These are phyloP conservation scores for Elaeis oleifera DNA, from an alignment of 202 grass and related monocot genomes.

Conservation along the genomic window DNA sequence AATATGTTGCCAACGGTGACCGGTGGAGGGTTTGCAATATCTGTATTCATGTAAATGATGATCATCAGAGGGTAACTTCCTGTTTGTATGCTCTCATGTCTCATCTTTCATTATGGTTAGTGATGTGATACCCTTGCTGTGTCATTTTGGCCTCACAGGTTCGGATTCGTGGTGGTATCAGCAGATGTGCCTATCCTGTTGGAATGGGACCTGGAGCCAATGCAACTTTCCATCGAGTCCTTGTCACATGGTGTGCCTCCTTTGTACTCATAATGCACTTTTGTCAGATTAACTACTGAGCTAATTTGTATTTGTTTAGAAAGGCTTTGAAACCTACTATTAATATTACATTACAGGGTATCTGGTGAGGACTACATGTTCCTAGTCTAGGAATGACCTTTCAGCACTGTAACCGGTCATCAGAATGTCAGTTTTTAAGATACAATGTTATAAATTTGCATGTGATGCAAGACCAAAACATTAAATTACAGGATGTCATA, in stretches of 20 bases:
- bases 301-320: too few relatives aligned
- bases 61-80: constrained; percentile 55
- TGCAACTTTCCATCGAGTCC: constrained; percentile 65
- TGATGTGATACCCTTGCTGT: constrained; percentile 26
- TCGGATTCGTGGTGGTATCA: constrained; percentile 49
- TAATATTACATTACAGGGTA: too few relatives aligned
- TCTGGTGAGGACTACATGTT: too few relatives aligned
- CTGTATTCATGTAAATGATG: constrained; percentile 73
- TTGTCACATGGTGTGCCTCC: constrained; percentile 42
- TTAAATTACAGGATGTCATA: too few relatives aligned
- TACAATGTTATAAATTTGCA: too few relatives aligned
- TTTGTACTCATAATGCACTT: background rate
- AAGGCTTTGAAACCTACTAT: too few relatives aligned
- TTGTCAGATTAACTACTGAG: too few relatives aligned
- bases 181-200: constrained; percentile 50
- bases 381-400: too few relatives aligned
- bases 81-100: constrained; percentile 6
- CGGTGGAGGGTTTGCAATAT: constrained; percentile 27
- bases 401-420: too few relatives aligned
- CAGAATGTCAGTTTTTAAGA: too few relatives aligned
- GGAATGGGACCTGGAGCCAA: constrained; percentile 63
- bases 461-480: too few relatives aligned
- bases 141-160: constrained; percentile 36
- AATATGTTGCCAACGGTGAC: constrained; percentile 16
- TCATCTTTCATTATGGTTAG: constrained; percentile 15